Percentiles rank a stretch among this genome's conserved stretches.
These are phyloP conservation scores for Flagelloscypha sp. DNA, from an alignment of 768 basidiomycete species.

Conservation along the genomic window DNA sequence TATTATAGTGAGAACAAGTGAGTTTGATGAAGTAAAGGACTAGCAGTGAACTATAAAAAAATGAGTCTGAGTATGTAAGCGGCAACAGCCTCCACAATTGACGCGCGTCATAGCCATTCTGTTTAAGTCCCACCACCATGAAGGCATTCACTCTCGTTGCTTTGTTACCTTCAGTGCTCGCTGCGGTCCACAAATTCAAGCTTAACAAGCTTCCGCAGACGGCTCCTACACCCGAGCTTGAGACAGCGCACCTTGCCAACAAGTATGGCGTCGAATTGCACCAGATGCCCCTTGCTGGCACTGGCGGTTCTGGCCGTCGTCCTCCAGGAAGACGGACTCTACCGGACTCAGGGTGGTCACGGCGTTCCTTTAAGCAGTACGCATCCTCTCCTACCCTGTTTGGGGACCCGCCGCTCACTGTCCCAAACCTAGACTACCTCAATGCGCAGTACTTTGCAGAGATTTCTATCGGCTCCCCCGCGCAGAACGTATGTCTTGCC, in stretches of 20 bases:
- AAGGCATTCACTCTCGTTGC: not conserved
- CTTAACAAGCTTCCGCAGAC: constrained; percentile 73
- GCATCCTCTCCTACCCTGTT: constrained; percentile 21
- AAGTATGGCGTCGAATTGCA: constrained; percentile 68
- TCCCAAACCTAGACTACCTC: constrained; percentile 67
- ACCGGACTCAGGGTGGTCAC: constrained; percentile 88
- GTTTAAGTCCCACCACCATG: constrained; percentile 2
- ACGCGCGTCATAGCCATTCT: too few relatives aligned
- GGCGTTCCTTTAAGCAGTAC: constrained; percentile 81
- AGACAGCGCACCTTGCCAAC: constrained; percentile 82
- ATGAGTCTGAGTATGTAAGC: too few relatives aligned
- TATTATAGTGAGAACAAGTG: too few relatives aligned
- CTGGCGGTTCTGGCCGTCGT: constrained; percentile 65
- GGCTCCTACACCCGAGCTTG: constrained; percentile 54
- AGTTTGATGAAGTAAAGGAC: too few relatives aligned
- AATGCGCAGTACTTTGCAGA: constrained; percentile 97
- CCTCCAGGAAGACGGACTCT: constrained; percentile 50
- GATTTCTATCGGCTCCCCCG: constrained; percentile 74
- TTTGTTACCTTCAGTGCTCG: constrained; percentile 44
- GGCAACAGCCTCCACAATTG: too few relatives aligned
- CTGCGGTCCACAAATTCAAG: constrained; percentile 74
- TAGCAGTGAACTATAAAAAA: too few relatives aligned
- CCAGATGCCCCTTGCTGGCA: constrained; percentile 60
- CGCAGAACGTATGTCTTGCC: constrained; percentile 55
- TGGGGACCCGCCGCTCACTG: constrained; percentile 7